Base-by-base conservation (phyloP, 768 basidiomycete genomes). In the Holtermannia corniformis region DNA sequence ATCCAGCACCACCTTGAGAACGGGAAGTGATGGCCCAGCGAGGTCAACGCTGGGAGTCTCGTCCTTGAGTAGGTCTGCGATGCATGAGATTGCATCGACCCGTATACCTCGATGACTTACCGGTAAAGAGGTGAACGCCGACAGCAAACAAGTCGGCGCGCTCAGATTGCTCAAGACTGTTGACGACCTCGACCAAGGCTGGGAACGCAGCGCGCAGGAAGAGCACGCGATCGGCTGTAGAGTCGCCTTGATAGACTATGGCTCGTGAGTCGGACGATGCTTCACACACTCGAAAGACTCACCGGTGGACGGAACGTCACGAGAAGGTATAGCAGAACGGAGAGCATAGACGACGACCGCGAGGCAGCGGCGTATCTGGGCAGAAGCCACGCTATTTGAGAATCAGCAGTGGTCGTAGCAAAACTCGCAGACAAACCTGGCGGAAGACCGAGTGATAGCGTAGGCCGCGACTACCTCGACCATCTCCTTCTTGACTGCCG, bases 41-140 rank as follows among this genome's bases (percentile, higher is more conserved):
- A 90, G 73, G 72, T 92, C 90, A 22, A 83, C 76, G 25, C 84
- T 82, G 2, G 83, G 80, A 0, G 80, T 79, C 65, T 99, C 93
- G 51, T 92, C 89, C 71, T 85, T 86, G 28, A 99, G 75, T 10
- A 96, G 64, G 52, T 92, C 93, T 80, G 61, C 16, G 11, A 24
- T 10, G 4, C 13, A 16, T 20, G 40, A 32, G 14, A 55, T 11
- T 51, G 4, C 26, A 13, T n/a, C n/a, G n/a, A n/a, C n/a, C n/a
- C n/a, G n/a, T n/a, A n/a, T n/a, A n/a, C n/a, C n/a, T n/a, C 16
- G 12, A 24, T 25, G 3, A 56, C 78, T 41, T 71, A 88, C 89
- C 85, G 25, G 79, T 76, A 63, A 91, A 93, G 0, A 93, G 76
- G 43, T 86, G 79, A 48, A 88, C 79, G 0, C 83, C 85, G 12